Evolutionary conservation across 2,329 filamentous ascomycete genomes (phyloP), one percentile per base, ranked within the genome.

Genomic region (Venturiaceae sp.): DNA sequence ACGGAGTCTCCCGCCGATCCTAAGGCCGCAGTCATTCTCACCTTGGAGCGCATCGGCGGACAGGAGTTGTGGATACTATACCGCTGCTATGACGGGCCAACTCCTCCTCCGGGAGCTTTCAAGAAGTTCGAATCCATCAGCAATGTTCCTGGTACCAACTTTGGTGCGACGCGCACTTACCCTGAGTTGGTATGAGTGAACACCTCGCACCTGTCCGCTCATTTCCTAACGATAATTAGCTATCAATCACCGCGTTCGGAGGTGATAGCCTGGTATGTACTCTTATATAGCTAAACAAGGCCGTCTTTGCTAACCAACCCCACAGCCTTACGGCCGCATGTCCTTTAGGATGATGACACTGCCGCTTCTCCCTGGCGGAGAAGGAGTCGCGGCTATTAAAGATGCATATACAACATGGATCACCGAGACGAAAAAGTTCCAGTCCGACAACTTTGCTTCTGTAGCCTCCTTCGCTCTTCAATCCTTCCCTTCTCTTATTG

Each of bases 21-120:
- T 14, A 67, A 67, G 55, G 66, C 67, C 3, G 68, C 66, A 16
- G 64, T 73, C 37, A 69, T 72, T 41, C 44, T 50, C 9, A 11
- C 16, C 21, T 50, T 50, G 36, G 11, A 39, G n/a, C 36, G 11
- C 36, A 39, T 11, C 13, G 32, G 11, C 11, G 11, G 14, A 37
- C 11, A 9, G 21, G 11, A n/a, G 28, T 58, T 26, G 57, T 68
- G n/a, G 55, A n/a, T n/a, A n/a, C n/a, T 72, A 9, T 73, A 69
- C 61, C 70, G 66, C 60, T 73, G 71, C 62, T 72, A 72, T 56
- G 64, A 70, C 23, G 69, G 66, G 1, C 63, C 67, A 5, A 62
- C 58, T 13, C 68, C 67, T 2, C 72, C 72, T 9, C 66, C 61
- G 21, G 46, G 65, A 8, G 57, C 65, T 3, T 68, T 73, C n/a